Evolutionary conservation across 1,284 basidiomycete genomes (phyloP).

Genomic region (Puccinia hordei): DNA sequence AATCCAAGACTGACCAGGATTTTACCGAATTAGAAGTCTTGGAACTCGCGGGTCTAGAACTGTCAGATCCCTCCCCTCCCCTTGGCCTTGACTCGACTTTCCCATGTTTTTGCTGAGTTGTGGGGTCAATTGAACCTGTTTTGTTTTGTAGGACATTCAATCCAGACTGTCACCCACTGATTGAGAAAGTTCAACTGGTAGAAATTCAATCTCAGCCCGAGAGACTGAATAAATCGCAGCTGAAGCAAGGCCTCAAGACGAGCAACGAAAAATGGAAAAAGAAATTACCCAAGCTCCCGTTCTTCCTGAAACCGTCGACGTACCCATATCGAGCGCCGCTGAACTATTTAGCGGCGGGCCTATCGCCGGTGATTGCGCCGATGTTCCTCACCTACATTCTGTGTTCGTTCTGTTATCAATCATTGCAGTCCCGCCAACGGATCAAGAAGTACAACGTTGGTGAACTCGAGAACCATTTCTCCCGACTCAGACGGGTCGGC

Average conservation of each 20-base stretch:
- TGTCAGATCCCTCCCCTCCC: constrained; percentile 1
- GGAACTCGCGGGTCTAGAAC: constrained; percentile 24
- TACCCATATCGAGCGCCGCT: constrained; percentile 31
- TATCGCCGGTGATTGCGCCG: constrained; percentile 33
- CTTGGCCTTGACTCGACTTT: background rate
- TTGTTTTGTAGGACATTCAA: constrained; percentile 21
- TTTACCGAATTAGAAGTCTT: constrained; percentile 37
- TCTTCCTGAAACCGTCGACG: constrained; percentile 40
- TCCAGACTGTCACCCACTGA: constrained; percentile 10
- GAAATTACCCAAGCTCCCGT: constrained; percentile 30
- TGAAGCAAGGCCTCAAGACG: background rate
- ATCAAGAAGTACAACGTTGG: constrained; percentile 46
- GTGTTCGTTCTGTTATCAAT: constrained; percentile 40
- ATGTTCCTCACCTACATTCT: constrained; percentile 32
- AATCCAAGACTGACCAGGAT: background rate
- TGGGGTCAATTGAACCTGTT: background rate
- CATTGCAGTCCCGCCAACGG: constrained; percentile 19
- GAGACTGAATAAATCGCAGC: background rate
- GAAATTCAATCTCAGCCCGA: background rate
- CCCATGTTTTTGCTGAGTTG: too few species aligned
- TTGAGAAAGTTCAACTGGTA: constrained; percentile 2
- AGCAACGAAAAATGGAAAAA: constrained; percentile 1
- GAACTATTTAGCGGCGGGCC: constrained; percentile 28
- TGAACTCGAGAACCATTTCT: constrained; percentile 13
- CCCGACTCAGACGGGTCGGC: constrained; percentile 23